These are phyloP conservation scores for Talaromyces islandicus DNA, from an alignment of 2,329 filamentous ascomycete genomes.

Conservation along the genomic window DNA sequence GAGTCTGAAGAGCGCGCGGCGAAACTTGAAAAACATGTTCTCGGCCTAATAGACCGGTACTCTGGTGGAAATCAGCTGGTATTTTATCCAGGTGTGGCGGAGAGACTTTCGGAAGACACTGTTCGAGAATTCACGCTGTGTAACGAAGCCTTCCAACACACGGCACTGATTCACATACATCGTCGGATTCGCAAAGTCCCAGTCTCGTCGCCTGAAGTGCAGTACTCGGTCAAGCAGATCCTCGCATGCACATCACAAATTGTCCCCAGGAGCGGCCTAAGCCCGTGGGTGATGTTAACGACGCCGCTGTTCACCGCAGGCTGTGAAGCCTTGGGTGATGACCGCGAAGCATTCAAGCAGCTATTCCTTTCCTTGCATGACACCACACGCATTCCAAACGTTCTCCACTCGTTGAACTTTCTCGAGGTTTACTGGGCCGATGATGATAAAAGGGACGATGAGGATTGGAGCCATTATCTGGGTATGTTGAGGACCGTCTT, in stretches of 20 bases:
- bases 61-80: slow-evolving; percentile 20
- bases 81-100: slow-evolving; percentile 31
- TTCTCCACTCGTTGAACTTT: slow-evolving; percentile 35
- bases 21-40: slow-evolving; percentile 28
- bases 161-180: slow-evolving; percentile 38
- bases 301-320: slow-evolving; percentile 40
- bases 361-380: slow-evolving; percentile 31
- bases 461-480: slow-evolving; percentile 35
- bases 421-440: slow-evolving; percentile 34
- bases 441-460: slow-evolving; percentile 23
- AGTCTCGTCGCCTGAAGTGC: slow-evolving; percentile 24
- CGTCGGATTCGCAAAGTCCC: slow-evolving; percentile 30
- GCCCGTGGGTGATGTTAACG: slow-evolving; percentile 38
- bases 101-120: slow-evolving; percentile 25
- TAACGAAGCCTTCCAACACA: slow-evolving; percentile 39
- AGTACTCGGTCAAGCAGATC: slow-evolving; percentile 32
- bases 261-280: slow-evolving; percentile 31
- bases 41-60: slow-evolving; percentile 27
- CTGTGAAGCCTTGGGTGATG: slow-evolving; percentile 33
- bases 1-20: slow-evolving; percentile 24
- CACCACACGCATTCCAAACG: slow-evolving; percentile 37
- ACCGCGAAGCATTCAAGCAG: slow-evolving; percentile 27
- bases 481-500: slow-evolving; percentile 20
- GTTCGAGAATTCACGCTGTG: slow-evolving; percentile 33
- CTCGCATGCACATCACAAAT: slow-evolving; percentile 34